Percentiles rank a stretch among this genome's conserved stretches.
Conservation (phyloP, 176 grass and related monocot genomes). For the Paspalum vaginatum region DNA sequence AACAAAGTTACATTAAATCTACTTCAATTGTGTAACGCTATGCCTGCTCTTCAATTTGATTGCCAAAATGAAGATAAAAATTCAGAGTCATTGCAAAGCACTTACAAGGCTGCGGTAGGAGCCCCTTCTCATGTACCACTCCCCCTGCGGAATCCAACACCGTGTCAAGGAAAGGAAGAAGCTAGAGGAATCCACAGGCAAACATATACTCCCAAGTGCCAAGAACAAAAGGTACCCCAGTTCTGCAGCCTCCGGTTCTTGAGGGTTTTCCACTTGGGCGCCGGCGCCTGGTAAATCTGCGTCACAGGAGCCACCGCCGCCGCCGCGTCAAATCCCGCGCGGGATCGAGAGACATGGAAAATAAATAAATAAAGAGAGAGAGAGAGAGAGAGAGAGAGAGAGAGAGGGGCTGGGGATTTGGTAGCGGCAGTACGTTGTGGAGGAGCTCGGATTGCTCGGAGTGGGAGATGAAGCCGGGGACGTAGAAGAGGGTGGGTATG, state of each 20-base stretch:
- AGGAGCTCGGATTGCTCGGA: slow-evolving; percentile 75
- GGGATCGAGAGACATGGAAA: not conserved
- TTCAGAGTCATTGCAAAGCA: slow-evolving; percentile 10
- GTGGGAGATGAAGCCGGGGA: slow-evolving; percentile 75
- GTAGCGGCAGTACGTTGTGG: slow-evolving; percentile 55
- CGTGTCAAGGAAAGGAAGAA: not conserved
- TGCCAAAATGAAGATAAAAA: slow-evolving; percentile 13
- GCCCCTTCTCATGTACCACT: slow-evolving; percentile 90
- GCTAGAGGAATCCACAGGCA: not conserved
- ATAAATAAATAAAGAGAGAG: not conserved
- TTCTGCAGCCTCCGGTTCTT: slow-evolving; percentile 93
- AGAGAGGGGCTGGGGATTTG: not conserved
- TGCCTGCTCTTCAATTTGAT: not conserved
- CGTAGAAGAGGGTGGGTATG: slow-evolving; percentile 63
- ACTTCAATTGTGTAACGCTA: slow-evolving; percentile 5
- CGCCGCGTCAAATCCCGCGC: not conserved
- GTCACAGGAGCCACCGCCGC: not conserved
- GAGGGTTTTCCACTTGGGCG: slow-evolving; percentile 80
- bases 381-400: not conserved
- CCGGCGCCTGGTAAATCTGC: slow-evolving; percentile 79
- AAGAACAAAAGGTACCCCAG: slow-evolving; percentile 60
- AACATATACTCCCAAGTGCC: not conserved
- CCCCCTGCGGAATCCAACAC: slow-evolving; percentile 50
- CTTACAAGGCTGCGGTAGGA: slow-evolving; percentile 86
- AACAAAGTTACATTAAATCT: not conserved